phyloP scores from a whole-genome alignment of 441 rosid genomes.

The Breynia disticha region DNA sequence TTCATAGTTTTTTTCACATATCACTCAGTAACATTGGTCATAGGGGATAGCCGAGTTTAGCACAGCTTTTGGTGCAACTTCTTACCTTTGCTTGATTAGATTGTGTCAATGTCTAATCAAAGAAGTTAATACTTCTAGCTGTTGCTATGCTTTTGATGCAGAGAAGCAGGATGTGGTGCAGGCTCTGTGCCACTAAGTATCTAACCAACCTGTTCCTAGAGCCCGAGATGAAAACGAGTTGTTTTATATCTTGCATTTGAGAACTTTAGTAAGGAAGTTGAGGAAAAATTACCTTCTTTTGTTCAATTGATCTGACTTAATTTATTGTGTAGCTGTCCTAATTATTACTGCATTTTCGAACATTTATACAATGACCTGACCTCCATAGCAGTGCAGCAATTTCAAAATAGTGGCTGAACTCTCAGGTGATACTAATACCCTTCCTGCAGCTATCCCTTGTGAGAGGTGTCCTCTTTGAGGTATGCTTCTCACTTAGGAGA shows the following conservation, averaged over 20 bases:
- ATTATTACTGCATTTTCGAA: constrained; percentile 22
- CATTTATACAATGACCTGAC: constrained; percentile 23
- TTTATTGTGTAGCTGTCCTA: constrained; percentile 16
- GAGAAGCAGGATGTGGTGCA: constrained; percentile 47
- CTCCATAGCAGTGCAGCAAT: constrained; percentile 34
- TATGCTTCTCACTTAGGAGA: constrained; percentile 48
- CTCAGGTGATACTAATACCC: constrained; percentile 29
- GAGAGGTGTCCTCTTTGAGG: constrained; percentile 54
- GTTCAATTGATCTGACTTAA: constrained; percentile 14
- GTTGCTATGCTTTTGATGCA: constrained; percentile 56
- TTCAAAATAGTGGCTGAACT: constrained; percentile 25
- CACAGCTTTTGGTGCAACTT: constrained; percentile 13
- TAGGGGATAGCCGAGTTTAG: constrained; percentile 14
- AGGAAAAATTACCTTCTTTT: constrained; percentile 10
- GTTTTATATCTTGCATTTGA: constrained; percentile 43
- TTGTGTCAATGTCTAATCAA: constrained; percentile 13
- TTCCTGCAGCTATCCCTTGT: constrained; percentile 29
- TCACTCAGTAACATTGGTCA: constrained; percentile 5
- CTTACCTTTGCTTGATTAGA: constrained; percentile 16
- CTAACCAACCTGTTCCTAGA: constrained; percentile 47
- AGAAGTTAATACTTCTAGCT: constrained; percentile 36
- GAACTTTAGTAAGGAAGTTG: constrained; percentile 34
- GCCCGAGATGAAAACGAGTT: constrained; percentile 35
- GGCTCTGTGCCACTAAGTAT: constrained; percentile 45
- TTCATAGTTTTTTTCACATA: background rate